Base-by-base conservation (phyloP, 2,329 filamentous ascomycete species). In the Botrytis medusae region DNA sequence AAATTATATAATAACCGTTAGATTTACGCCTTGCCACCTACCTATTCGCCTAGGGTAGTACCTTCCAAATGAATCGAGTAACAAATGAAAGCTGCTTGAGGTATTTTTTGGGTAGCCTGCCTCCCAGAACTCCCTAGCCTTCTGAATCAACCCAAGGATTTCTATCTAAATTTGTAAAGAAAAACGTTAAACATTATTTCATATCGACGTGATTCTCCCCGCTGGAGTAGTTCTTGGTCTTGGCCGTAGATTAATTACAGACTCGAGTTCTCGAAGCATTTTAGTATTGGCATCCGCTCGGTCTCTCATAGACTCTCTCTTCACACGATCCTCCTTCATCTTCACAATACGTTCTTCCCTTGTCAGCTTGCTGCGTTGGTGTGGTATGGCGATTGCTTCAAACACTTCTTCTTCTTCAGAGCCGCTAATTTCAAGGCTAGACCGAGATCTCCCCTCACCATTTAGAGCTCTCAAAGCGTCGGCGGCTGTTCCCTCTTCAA, bases 241-340 rank as follows among this genome's bases (percentile, higher is more conserved):
- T 29, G 86, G 85, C 74, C 86, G 82, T 77, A 88, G 83, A 77
- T 88, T 89, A 81, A 98, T 97, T 74, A 99, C 89, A 76, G 93
- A 95, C 84, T 98, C 94, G 74, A 99, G 86, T 83, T 99, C 96
- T 76, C 92, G 91, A 76, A 99, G 87, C 93, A 99, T 97, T 78
- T 92, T 93, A 61, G 91, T 93, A 76, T 90, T 97, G 18, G 93
- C 92, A 75, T 98, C 94, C 62, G 90, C 85, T 79, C 92, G 92
- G 78, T 95, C 93, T 72, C 90, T 89, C 59, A 90, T 85, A 59
- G 89, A 86, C 32, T 92, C 91, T 80, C 93, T 92, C 75, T 89
- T 89, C 71, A 90, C 90, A 73, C 95, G 88, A 62, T 98, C 95
- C 80, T 97, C 95, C 78, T 92, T 92, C 85, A 98, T 94, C 82